Evolutionary conservation across 2,329 filamentous ascomycete genomes (phyloP), one percentile per base, ranked within the genome.

Genomic region (Trichoderma atrobrunneum): DNA sequence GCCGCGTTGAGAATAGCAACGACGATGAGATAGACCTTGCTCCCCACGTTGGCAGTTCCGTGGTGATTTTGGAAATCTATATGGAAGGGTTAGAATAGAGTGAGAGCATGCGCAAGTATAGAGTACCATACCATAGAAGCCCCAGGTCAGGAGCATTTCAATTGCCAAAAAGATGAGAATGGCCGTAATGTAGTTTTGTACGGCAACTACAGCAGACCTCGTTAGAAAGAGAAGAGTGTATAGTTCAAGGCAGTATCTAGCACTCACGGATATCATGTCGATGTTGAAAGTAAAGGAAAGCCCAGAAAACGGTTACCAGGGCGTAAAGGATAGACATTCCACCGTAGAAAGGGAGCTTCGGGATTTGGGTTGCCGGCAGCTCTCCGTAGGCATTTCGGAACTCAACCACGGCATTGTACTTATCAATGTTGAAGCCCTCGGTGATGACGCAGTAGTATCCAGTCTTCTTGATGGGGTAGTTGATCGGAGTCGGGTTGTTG

Each of bases 71-170:
- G 90, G 80, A 93, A 98, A 83, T 99, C 96, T 93, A 74, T 2
- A 14, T 1, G 26, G 2, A 57, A 10, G 5, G 12, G 30, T 71
- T 48, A 72, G 67, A 30, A 57, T 28, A 34, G 12, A 32, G 1
- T 48, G 18, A 4, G 10, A 6, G 43, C 12, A 6, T 24, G 14
- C 54, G 12, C 2, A 21, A 21, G 24, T n/a, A 14, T 4, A 62
- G 8, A 26, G 7, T 59, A 56, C 26, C 70, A 73, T 85, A 93
- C 91, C 91, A 81, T 98, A 99, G 84, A 97, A 99, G 57, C 94
- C 94, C 96, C 96, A 99, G 2, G 96, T 99, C 89, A 98, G 95
- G 78, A 98, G 86, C 91, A 98, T 97, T 81, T 99, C 96, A 18
- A 98, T 84, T 18, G 98, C 93, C 57, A 99, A 85, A 84, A 99